phyloP scores from a whole-genome alignment of 345 rosid genomes.

The Psidium guajava region DNA sequence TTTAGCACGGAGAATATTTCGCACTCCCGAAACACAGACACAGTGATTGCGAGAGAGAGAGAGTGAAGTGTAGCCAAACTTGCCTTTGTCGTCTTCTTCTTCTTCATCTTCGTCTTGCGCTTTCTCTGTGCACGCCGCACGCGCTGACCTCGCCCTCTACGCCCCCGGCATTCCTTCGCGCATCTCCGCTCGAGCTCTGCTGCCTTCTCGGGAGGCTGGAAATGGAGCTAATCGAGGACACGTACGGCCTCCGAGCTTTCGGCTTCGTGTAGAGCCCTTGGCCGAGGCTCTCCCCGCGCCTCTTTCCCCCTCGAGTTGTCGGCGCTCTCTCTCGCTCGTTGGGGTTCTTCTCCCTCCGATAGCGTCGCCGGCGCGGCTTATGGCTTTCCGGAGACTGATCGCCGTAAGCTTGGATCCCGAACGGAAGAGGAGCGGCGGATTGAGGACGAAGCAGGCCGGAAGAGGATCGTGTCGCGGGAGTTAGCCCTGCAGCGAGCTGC shows the following conservation, averaged over 20 bases:
- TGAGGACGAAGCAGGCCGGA: conserved; percentile 93
- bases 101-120: neutral
- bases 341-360: neutral
- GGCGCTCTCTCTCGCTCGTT: neutral
- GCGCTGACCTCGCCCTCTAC: neutral
- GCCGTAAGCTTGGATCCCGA: conserved; percentile 83
- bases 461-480: conserved; percentile 98
- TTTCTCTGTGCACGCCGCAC: neutral
- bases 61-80: neutral
- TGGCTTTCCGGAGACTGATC: conserved; percentile 59
- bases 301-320: neutral
- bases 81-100: neutral
- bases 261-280: conserved; percentile 21
- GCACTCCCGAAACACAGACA: neutral
- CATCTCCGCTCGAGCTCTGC: neutral
- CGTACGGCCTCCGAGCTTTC: conserved; percentile 23
- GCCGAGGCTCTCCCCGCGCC: neutral
- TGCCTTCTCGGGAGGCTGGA: neutral
- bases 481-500: conserved; percentile 24
- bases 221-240: conserved; percentile 52
- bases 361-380: conserved; percentile 8
- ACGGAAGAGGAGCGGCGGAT: conserved; percentile 87
- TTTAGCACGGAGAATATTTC: conserved; percentile 1
- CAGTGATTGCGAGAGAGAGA: neutral
- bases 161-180: neutral